Percentiles rank a stretch among this genome's conserved stretches.
phyloP scores from a whole-genome alignment of 75 land plant species.

The Pseudotsuga menziesii region DNA sequence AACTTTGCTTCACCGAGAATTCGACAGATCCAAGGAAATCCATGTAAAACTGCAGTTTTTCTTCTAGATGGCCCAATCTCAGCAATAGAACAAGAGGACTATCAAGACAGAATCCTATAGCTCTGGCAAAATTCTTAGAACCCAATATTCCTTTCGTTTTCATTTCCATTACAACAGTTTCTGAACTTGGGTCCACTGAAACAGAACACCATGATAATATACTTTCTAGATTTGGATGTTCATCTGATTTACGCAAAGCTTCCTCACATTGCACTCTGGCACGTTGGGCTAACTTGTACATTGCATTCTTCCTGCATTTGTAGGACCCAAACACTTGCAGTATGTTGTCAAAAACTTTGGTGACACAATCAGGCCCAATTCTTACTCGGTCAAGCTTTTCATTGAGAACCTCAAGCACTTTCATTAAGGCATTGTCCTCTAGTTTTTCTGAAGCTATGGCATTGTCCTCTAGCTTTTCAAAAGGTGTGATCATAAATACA shows the following conservation, averaged over 20 bases:
- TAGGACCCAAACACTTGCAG: not conserved
- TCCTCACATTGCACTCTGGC: not conserved
- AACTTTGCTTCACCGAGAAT: not conserved
- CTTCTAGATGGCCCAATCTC: slow-evolving; percentile 5
- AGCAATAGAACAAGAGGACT: slow-evolving; percentile 5
- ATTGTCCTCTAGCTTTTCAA: not conserved
- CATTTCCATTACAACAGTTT: slow-evolving; percentile 12
- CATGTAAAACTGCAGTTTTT: not conserved
- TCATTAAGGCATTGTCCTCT: slow-evolving; percentile 7
- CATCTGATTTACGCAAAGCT: not conserved
- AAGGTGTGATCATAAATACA: not conserved
- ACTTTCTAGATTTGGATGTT: not conserved
- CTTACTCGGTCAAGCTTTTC: slow-evolving; percentile 23
- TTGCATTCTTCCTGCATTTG: not conserved
- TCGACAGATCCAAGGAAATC: not conserved
- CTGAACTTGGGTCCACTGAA: slow-evolving; percentile 3
- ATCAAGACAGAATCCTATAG: slow-evolving; percentile 14
- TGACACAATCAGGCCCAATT: slow-evolving; percentile 6
- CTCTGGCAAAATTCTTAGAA: slow-evolving; percentile 13
- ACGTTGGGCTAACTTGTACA: not conserved
- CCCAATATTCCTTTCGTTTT: slow-evolving; percentile 20
- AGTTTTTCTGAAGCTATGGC: not conserved
- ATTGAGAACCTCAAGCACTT: slow-evolving; percentile 12
- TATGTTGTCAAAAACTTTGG: slow-evolving; percentile 12
- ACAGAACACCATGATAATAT: slow-evolving; percentile 22